These are phyloP conservation scores for Populus pruinosa DNA, from an alignment of 345 rosid genomes.

Conservation along the genomic window DNA sequence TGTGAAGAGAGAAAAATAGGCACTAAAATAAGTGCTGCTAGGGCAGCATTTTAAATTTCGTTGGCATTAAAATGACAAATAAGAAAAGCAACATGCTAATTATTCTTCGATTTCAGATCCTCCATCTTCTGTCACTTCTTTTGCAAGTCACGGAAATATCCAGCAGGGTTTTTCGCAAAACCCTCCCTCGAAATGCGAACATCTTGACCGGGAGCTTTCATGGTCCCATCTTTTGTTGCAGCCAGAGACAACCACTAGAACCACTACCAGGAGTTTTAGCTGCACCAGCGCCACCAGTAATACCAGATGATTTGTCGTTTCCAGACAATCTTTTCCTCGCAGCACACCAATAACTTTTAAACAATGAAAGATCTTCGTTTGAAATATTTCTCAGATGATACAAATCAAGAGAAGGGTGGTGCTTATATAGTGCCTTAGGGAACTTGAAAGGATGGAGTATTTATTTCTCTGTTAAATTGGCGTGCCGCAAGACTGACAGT, in stretches of 20 bases:
- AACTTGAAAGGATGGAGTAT: neutral
- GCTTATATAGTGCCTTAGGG: neutral
- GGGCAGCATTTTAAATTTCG: neutral
- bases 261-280: neutral
- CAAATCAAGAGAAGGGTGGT: neutral
- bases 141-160: neutral
- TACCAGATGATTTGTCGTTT: neutral
- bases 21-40: neutral
- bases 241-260: neutral
- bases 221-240: neutral
- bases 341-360: neutral
- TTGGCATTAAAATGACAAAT: neutral
- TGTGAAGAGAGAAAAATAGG: neutral
- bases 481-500: neutral
- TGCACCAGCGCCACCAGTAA: neutral
- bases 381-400: neutral
- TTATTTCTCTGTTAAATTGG: neutral
- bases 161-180: neutral
- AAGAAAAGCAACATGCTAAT: neutral
- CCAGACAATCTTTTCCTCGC: neutral
- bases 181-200: neutral
- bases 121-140: neutral
- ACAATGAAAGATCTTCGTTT: neutral
- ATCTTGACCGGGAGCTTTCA: neutral
- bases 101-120: neutral